Evolutionary conservation across 345 rosid genomes (phyloP).

Genomic region (Euclidium syriacum): DNA sequence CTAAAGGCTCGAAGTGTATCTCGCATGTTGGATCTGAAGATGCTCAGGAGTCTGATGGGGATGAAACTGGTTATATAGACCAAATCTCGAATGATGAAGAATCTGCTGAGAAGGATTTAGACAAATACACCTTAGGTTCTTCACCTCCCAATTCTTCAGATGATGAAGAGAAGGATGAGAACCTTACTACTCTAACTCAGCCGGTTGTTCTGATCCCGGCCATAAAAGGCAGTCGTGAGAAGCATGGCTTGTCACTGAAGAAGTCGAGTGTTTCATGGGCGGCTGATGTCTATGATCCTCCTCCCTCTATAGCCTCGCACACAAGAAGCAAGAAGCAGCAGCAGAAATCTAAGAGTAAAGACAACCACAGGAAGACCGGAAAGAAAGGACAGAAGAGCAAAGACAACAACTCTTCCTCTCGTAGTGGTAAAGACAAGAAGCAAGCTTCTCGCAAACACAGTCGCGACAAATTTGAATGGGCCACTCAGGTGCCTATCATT

Average conservation of each 20-base stretch:
- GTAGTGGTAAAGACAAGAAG: constrained; percentile 58
- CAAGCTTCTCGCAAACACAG: constrained; percentile 41
- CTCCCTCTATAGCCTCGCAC: constrained; percentile 65
- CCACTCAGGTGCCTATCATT: constrained; percentile 50
- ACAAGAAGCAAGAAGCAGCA: constrained; percentile 45
- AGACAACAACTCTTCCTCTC: constrained; percentile 45
- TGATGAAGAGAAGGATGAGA: constrained; percentile 33
- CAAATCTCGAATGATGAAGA: constrained; percentile 36
- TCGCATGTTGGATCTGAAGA: constrained; percentile 25
- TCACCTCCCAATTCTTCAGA: constrained; percentile 25
- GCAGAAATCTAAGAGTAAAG: constrained; percentile 55
- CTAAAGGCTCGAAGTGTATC: constrained; percentile 14
- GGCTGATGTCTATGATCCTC: constrained; percentile 84
- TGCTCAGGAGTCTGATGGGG: constrained; percentile 36
- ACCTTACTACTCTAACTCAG: constrained; percentile 30
- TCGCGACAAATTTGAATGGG: constrained; percentile 21
- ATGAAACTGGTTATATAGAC: constrained; percentile 30
- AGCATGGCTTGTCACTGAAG: constrained; percentile 40
- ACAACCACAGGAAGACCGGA: constrained; percentile 50
- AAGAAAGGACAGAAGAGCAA: constrained; percentile 70
- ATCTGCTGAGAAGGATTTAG: constrained; percentile 21
- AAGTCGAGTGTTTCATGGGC: constrained; percentile 72
- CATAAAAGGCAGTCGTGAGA: constrained; percentile 80
- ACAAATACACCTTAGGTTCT: constrained; percentile 19
- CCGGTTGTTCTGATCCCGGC: constrained; percentile 58